Conservation (phyloP, 129 eudicot genomes). For the Glebionis coronaria region DNA sequence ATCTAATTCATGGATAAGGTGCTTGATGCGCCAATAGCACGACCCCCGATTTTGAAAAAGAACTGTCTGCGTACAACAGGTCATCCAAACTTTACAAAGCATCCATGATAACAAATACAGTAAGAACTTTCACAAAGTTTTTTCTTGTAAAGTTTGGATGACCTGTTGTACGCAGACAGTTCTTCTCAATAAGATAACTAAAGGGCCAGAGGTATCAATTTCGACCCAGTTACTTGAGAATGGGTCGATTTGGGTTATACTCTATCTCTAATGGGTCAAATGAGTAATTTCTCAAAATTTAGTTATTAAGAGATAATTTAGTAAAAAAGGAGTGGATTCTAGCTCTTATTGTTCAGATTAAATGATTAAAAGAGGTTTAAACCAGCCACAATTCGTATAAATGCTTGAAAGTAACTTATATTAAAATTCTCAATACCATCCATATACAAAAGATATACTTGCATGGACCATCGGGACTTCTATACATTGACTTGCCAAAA, state of each 20-base stretch:
- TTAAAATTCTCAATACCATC: background rate
- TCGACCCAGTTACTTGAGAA: background rate
- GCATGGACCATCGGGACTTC: background rate
- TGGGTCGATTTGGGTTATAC: background rate
- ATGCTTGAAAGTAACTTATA: background rate
- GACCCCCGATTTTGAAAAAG: background rate
- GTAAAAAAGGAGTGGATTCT: no score
- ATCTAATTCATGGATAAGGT: no score
- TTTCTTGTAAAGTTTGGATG: no score
- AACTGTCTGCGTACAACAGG: background rate
- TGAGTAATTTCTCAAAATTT: no score
- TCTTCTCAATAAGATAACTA: no score
- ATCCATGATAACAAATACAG: no score
- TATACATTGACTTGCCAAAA: background rate
- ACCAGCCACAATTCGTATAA: no score
- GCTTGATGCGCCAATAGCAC: conserved; percentile 12
- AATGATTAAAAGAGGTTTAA: no score
- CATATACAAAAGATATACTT: background rate
- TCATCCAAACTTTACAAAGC: no score
- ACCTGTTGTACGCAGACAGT: no score
- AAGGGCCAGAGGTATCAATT: background rate
- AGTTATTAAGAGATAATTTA: background rate
- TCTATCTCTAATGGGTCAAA: background rate
- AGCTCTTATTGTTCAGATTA: no score
- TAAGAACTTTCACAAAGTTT: no score